Evolutionary conservation across 2,329 filamentous ascomycete species (phyloP), one percentile per base, ranked within the genome.

Genomic region (Colletotrichum karsti): DNA sequence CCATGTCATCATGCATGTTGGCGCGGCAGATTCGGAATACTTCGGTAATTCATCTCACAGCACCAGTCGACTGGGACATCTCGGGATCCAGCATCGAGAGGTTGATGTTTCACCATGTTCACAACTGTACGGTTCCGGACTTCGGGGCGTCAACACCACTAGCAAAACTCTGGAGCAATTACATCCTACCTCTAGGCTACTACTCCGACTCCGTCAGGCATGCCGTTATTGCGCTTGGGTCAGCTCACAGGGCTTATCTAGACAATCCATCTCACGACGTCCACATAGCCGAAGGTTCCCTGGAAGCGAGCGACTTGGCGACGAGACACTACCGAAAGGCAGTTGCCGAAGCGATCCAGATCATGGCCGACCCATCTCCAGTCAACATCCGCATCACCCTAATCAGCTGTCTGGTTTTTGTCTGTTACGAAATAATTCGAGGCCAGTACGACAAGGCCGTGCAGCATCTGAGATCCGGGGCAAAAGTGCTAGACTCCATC

Each of bases 191-290:
- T 3, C 42, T 67, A 2, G 51, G 42, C 12, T 57, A 67, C 59
- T 67, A 67, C 42, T 63, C 63, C 15, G 63, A 67, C 6, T 57
- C 63, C 13, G 41, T 67, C 22, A 63, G 63, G 51, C 58, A 67
- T 7, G 63, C 63, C n/a, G 42, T 67, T 26, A 37, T 67, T 26
- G 63, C 63, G 5, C 58, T 67, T 7, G 63, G 63, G 7, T 50
- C 60, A 5, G 63, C 63, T 9, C 63, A 67, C 20, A 50, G 42
- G 13, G 58, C 50, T 1, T 67, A 63, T 37, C 10, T 67, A 8
- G 59, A 67, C 12, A 44, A 51, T 15, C 63, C 63, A 4, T 51
- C 18, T 4, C 42, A 22, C n/a, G 63, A 63, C 5, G 15, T 9
- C 13, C 5, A 42, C 3, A 48, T 50, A 1, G 48, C 63, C 2